Evolutionary conservation across 257 asterid species (phyloP), one percentile per base, ranked within the genome.

Genomic region (Penstemon eatonii): DNA sequence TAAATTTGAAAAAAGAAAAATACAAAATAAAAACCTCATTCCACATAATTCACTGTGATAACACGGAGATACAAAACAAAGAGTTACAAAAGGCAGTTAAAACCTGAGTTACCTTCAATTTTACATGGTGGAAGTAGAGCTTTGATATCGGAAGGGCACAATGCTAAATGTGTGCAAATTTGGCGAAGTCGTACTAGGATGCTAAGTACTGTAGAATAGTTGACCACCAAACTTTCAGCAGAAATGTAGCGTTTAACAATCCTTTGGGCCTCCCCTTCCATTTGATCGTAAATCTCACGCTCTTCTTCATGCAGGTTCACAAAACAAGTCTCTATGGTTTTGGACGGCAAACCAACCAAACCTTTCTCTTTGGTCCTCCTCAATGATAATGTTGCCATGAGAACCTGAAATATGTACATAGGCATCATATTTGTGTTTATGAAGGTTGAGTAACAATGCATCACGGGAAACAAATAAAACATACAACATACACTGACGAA

Each of bases 41-140:
- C 33, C 33, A 25, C 33, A 25, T 2, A 25, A 25, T 25, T 25
- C 33, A 25, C 33, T 25, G 2, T 25, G 33, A 25, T 25, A 25
- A 25, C 33, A 25, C 2, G 33, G 33, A 25, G 33, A 1, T 25
- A 25, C 33, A 25, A 25, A 25, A 25, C 33, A 25, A 25, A 25
- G 33, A 25, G 33, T 25, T 25, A 25, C 2, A 25, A 25, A 25
- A 25, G 33, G 33, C 33, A 25, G 33, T 25, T 25, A 25, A 44
- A 38, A 54, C 50, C 41, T 3, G 38, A 64, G 6, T 60, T 83
- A 91, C 98, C 96, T 88, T 84, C 97, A 69, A 93, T 81, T 80
- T 80, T 84, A 73, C 79, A 76, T 2, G 86, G 67, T 60, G 95
- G 96, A 52, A 89, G 79, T 63, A 86, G 64, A 57, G 78, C 81